Evolutionary conservation across 2,329 filamentous ascomycete species (phyloP).

Genomic region (Fusarium sp.): DNA sequence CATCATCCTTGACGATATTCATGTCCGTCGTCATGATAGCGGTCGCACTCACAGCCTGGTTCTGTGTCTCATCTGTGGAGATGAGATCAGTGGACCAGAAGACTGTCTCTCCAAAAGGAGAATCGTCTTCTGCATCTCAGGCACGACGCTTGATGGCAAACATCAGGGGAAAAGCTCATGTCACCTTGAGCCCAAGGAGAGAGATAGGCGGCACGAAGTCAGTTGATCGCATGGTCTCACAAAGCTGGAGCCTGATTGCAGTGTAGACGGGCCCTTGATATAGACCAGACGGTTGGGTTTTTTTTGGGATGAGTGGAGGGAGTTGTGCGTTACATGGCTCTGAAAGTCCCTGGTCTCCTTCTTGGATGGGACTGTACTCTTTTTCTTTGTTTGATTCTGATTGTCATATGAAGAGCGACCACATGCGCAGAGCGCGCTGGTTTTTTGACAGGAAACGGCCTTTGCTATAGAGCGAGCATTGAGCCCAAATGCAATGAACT

Average conservation of each 20-base stretch:
- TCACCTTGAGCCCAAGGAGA: conserved; percentile 9
- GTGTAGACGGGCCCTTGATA: conserved; percentile 21
- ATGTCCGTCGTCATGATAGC: conserved; percentile 17
- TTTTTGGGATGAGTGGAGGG: conserved; percentile 3
- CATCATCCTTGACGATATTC: conserved; percentile 6
- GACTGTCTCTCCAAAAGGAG: not conserved
- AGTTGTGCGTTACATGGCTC: not conserved
- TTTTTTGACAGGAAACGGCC: conserved; percentile 15
- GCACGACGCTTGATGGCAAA: not conserved
- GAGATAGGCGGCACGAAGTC: conserved; percentile 10
- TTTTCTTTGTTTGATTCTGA: conserved; percentile 20
- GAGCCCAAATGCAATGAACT: conserved; percentile 32
- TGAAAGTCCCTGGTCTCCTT: not conserved
- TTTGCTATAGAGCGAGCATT: conserved; percentile 39
- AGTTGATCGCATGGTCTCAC: conserved; percentile 21
- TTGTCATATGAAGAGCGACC: conserved; percentile 25
- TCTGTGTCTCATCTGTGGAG: conserved; percentile 1
- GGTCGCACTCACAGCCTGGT: conserved; percentile 24
- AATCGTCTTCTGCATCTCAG: not conserved
- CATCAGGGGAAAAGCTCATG: not conserved
- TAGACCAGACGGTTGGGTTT: not conserved
- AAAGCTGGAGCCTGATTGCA: conserved; percentile 22
- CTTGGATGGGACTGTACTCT: not conserved
- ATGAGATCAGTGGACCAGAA: not conserved
- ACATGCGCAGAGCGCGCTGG: conserved; percentile 6